Percentiles rank a stretch among this genome's conserved stretches.
Evolutionary conservation across 2,329 filamentous ascomycete genomes (phyloP).

Genomic region (Claviceps fusiformis): DNA sequence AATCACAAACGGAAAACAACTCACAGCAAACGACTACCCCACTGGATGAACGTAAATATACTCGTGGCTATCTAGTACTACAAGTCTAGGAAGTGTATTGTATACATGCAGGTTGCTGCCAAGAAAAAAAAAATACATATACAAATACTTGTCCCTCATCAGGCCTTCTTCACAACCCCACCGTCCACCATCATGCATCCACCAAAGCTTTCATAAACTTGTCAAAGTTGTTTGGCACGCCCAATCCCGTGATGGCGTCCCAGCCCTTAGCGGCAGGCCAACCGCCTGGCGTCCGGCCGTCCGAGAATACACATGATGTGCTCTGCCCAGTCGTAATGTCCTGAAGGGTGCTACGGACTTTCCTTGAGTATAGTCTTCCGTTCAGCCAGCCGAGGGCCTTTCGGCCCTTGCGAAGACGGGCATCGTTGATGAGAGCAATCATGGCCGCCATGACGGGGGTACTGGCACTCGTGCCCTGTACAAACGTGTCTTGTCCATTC

Average conservation of each 20-base stretch:
- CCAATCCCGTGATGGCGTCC: conserved; percentile 37
- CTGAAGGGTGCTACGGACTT: conserved; percentile 22
- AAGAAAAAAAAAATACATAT: too few relatives aligned
- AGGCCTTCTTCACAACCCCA: too few relatives aligned
- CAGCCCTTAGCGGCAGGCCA: conserved; percentile 33
- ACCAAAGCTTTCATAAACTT: conserved; percentile 22
- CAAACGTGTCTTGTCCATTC: conserved; percentile 13
- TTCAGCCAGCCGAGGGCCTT: conserved; percentile 40
- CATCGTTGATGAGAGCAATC: conserved; percentile 41
- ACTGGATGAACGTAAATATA: too few relatives aligned
- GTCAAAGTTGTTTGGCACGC: conserved; percentile 29
- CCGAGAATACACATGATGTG: conserved; percentile 24
- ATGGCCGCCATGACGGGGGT: conserved; percentile 41
- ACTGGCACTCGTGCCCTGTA: conserved; percentile 36
- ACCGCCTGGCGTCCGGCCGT: conserved; percentile 20
- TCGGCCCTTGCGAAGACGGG: conserved; percentile 34
- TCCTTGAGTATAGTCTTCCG: conserved; percentile 28
- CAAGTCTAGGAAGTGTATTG: too few relatives aligned
- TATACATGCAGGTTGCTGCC: too few relatives aligned
- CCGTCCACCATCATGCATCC: conserved; percentile 6
- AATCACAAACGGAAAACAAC: too few relatives aligned
- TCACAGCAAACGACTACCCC: too few relatives aligned
- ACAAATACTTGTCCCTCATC: too few relatives aligned
- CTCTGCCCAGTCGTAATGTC: conserved; percentile 30
- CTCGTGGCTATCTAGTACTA: too few relatives aligned